Evolutionary conservation across 345 rosid species (phyloP).

Genomic region (Eucalyptus cloeziana): DNA sequence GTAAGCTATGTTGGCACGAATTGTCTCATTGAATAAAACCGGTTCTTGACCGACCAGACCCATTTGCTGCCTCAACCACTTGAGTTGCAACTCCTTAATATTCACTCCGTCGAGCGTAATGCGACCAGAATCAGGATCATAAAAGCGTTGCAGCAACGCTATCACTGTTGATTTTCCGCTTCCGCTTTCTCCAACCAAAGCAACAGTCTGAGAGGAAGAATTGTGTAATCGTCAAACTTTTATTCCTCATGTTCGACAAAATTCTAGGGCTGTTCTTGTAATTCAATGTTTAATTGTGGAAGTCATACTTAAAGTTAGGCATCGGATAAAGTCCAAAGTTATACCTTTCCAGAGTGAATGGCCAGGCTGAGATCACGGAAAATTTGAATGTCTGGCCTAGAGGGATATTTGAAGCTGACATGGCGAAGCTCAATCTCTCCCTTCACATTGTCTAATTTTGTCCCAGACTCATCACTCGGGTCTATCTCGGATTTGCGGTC

Average conservation of each 20-base stretch:
- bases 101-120: slow-evolving; percentile 68
- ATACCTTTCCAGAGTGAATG: slow-evolving; percentile 70
- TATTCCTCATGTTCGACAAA: neutral
- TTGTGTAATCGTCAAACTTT: neutral
- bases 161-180: slow-evolving; percentile 77
- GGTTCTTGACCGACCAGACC: slow-evolving; percentile 88
- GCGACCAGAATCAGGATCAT: slow-evolving; percentile 67
- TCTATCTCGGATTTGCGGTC: slow-evolving; percentile 62
- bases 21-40: slow-evolving; percentile 54
- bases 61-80: slow-evolving; percentile 75
- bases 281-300: neutral
- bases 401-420: slow-evolving; percentile 69
- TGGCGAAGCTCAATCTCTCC: slow-evolving; percentile 67
- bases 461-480: slow-evolving; percentile 63
- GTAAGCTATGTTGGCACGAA: slow-evolving; percentile 69
- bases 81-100: slow-evolving; percentile 43
- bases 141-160: slow-evolving; percentile 66
- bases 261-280: neutral
- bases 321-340: neutral
- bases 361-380: slow-evolving; percentile 44
- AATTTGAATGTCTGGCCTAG: slow-evolving; percentile 67
- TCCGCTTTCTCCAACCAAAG: slow-evolving; percentile 87
- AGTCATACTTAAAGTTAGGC: neutral
- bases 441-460: slow-evolving; percentile 25
- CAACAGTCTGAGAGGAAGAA: slow-evolving; percentile 39